These are phyloP conservation scores for Cyanidiococcus yangmingshanensis DNA, from an alignment of 23 red algal species.

Conservation along the genomic window DNA sequence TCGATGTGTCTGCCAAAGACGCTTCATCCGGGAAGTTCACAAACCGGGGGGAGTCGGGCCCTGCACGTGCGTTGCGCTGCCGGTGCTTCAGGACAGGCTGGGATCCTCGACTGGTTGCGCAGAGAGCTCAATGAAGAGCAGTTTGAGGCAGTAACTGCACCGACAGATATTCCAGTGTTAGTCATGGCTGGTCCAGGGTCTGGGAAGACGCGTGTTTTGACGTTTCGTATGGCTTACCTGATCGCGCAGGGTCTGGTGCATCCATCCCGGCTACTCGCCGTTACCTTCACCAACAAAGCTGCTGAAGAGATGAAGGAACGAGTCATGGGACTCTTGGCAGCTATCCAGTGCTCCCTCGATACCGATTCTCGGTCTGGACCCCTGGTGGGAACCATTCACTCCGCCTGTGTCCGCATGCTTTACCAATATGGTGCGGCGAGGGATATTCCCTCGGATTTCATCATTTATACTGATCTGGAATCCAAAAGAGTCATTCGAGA, in stretches of 20 bases:
- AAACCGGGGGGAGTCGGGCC: too few species aligned
- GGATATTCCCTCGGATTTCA: constrained; percentile 30
- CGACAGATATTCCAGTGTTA: constrained; percentile 8
- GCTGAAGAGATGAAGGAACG: constrained; percentile 70
- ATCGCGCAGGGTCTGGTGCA: constrained; percentile 20
- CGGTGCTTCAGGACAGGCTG: background rate
- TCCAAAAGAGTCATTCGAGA: constrained; percentile 25
- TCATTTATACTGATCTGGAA: constrained; percentile 40
- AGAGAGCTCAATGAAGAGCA: constrained; percentile 14
- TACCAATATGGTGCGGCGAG: constrained; percentile 36
- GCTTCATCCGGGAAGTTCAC: too few species aligned
- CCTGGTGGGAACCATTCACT: constrained; percentile 60
- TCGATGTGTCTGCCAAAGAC: too few species aligned
- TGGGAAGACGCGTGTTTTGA: constrained; percentile 72
- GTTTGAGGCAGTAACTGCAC: background rate
- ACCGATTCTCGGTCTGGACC: background rate
- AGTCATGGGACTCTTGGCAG: constrained; percentile 28
- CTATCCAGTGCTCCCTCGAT: background rate
- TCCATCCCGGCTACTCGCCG: constrained; percentile 39
- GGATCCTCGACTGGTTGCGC: background rate
- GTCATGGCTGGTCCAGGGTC: constrained; percentile 70
- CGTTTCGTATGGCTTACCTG: constrained; percentile 51
- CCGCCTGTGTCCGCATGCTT: constrained; percentile 31
- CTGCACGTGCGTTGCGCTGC: background rate
- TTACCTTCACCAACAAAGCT: constrained; percentile 85